Base-by-base conservation (phyloP, 768 basidiomycete species). In the Leccinum ochraceum region DNA sequence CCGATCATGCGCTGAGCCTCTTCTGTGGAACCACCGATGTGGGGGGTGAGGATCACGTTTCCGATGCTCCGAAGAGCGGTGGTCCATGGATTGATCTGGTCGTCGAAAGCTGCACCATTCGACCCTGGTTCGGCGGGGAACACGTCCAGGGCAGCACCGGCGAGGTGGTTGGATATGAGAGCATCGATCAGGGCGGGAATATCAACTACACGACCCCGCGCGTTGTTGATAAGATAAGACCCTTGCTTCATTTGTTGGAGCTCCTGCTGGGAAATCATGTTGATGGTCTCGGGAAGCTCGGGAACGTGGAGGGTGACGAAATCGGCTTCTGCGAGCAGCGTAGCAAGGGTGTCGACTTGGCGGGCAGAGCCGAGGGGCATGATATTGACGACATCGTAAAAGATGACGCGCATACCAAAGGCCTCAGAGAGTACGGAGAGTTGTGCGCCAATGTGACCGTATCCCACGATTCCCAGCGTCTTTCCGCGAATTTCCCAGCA, bases 401-500 rank as follows among this genome's bases (percentile, higher is more conserved):
- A 99, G 64, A 98, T 79, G 65, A 99, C 96, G 48, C 90, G 87
- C 81, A 99, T 91, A 61, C 95, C 97, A 71, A 99, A 89, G 3
- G 97, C 86, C 75, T 99, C 97, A 34, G 96, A 90, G 44, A 99
- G 89, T 26, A 99, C 97, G 37, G 94, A 95, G 58, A 99, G 86
- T 76, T 99, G 97, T 28, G 95, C 83, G 58, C 97, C 97, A 63
- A 99, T 99, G 78, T 99, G 97, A 42, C 97, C 97, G 76, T 98
- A 99, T 44, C 97, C 97, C 34, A 99, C 85, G 65, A 99, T 98
- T 58, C 97, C 97, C 51, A 99, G 83, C 0, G 94, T 98, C 81
- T 99, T 99, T 66, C 97, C 96, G 49, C 97, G 87, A 64, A 98
- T 78, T 75, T 99, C 97, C 94, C 95, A 99, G 78, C 97, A 99